Evolutionary conservation across 805 yeast genomes (phyloP).

Genomic region (Candida multigemmis): DNA sequence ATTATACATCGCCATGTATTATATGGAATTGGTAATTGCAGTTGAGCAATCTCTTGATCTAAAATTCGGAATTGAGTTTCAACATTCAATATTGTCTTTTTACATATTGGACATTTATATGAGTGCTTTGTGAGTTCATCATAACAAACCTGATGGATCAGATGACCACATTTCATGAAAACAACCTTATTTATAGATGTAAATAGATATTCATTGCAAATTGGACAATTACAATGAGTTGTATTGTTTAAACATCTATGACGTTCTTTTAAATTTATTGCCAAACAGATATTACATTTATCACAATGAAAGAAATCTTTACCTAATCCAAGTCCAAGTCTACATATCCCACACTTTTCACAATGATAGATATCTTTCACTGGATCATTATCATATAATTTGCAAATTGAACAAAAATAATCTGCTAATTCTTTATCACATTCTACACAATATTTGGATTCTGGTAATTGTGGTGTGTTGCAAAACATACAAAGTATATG

Average conservation of each 20-base stretch:
- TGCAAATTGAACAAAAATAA: slow-evolving; percentile 73
- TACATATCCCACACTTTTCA: slow-evolving; percentile 85
- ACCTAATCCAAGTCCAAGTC: slow-evolving; percentile 81
- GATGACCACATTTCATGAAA: slow-evolving; percentile 91
- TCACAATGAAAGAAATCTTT: slow-evolving; percentile 89
- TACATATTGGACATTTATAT: slow-evolving; percentile 88
- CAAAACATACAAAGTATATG: slow-evolving; percentile 81
- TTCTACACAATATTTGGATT: slow-evolving; percentile 52
- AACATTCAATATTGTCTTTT: slow-evolving; percentile 76
- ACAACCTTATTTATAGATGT: slow-evolving; percentile 76
- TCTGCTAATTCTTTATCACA: slow-evolving; percentile 64
- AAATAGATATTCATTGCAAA: slow-evolving; percentile 86
- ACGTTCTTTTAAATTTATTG: slow-evolving; percentile 64
- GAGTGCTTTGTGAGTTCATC: slow-evolving; percentile 74
- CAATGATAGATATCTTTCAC: slow-evolving; percentile 84
- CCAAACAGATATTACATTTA: slow-evolving; percentile 80
- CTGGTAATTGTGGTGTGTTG: slow-evolving; percentile 63
- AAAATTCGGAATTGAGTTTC: slow-evolving; percentile 81
- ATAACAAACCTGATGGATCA: slow-evolving; percentile 81
- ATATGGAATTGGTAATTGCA: slow-evolving; percentile 76
- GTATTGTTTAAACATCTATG: slow-evolving; percentile 83
- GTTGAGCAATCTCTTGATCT: slow-evolving; percentile 72
- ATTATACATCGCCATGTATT: slow-evolving; percentile 66
- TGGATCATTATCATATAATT: slow-evolving; percentile 73
- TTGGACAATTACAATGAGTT: slow-evolving; percentile 87